Percentiles rank a stretch among this genome's conserved stretches.
phyloP scores from a whole-genome alignment of 2,329 filamentous ascomycete species.

The Corynespora cassiicola region DNA sequence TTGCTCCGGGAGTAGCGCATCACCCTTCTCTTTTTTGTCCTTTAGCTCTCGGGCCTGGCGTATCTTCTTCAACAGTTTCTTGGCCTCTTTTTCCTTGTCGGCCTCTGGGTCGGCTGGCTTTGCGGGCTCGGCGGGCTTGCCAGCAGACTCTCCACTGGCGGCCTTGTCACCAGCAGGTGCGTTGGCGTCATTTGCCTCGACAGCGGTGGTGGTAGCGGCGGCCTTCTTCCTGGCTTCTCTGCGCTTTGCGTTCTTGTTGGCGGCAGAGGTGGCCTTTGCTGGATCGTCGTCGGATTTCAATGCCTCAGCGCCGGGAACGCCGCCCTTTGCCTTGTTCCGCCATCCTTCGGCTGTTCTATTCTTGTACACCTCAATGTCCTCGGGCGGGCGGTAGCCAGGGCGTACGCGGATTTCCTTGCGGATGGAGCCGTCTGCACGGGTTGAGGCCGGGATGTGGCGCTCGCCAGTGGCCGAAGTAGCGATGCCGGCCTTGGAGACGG shows the following conservation, averaged over 20 bases:
- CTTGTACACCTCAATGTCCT: conserved; percentile 96
- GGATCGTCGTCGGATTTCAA: conserved; percentile 55
- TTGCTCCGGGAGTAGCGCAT: conserved; percentile 86
- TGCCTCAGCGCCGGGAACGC: conserved; percentile 75
- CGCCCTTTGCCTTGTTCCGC: conserved; percentile 73
- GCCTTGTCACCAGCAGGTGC: conserved; percentile 24
- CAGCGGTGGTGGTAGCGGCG: conserved; percentile 48
- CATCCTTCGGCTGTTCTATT: conserved; percentile 87
- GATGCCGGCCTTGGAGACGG: conserved; percentile 59
- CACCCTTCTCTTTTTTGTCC: conserved; percentile 88
- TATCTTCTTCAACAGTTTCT: conserved; percentile 91
- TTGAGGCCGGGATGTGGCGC: conserved; percentile 87
- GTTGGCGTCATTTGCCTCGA: conserved; percentile 56
- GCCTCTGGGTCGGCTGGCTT: conserved; percentile 67
- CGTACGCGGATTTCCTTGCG: conserved; percentile 93
- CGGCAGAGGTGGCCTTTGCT: conserved; percentile 56
- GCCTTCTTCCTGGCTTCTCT: conserved; percentile 70
- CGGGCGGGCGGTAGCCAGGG: conserved; percentile 90
- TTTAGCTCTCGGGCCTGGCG: conserved; percentile 91
- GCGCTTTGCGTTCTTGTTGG: conserved; percentile 87
- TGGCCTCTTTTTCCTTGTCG: conserved; percentile 90
- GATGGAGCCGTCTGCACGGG: conserved; percentile 86
- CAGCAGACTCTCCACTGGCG: too few relatives aligned
- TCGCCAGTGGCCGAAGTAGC: conserved; percentile 77
- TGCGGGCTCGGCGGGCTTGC: conserved; percentile 26